phyloP scores from a whole-genome alignment of 768 basidiomycete genomes.

The Termitomyces sp. region DNA sequence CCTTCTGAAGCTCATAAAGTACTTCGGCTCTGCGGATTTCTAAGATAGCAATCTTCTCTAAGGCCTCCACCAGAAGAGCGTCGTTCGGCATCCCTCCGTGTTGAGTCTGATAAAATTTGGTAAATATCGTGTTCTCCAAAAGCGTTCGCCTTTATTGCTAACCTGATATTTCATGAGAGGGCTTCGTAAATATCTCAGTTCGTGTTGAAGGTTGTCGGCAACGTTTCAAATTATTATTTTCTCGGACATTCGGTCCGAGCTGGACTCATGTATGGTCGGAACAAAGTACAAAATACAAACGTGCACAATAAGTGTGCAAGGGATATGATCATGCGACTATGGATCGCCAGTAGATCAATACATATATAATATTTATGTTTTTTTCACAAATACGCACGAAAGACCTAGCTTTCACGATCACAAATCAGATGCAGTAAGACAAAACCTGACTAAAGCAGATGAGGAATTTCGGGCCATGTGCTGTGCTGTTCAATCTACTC shows the following conservation, averaged over 20 bases:
- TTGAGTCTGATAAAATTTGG: neutral
- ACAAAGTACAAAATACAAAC: neutral
- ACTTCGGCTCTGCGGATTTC: conserved; percentile 22
- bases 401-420: neutral
- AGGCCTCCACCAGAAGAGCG: conserved; percentile 6
- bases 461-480: neutral
- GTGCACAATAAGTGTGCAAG: too few species aligned
- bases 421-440: neutral
- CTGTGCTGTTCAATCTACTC: too few species aligned
- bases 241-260: neutral
- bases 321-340: too few species aligned
- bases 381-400: neutral
- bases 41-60: conserved; percentile 20
- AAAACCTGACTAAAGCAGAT: neutral
- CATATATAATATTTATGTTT: too few species aligned
- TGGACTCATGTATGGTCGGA: neutral
- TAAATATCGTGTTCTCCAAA: neutral
- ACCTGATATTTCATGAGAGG: neutral
- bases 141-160: neutral
- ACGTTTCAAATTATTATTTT: neutral
- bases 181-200: neutral
- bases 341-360: neutral
- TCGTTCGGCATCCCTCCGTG: neutral
- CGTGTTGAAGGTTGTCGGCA: neutral
- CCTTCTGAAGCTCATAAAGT: conserved; percentile 25